Evolutionary conservation across 2,329 filamentous ascomycete genomes (phyloP).

Genomic region (Penicillium hesseltinei): DNA sequence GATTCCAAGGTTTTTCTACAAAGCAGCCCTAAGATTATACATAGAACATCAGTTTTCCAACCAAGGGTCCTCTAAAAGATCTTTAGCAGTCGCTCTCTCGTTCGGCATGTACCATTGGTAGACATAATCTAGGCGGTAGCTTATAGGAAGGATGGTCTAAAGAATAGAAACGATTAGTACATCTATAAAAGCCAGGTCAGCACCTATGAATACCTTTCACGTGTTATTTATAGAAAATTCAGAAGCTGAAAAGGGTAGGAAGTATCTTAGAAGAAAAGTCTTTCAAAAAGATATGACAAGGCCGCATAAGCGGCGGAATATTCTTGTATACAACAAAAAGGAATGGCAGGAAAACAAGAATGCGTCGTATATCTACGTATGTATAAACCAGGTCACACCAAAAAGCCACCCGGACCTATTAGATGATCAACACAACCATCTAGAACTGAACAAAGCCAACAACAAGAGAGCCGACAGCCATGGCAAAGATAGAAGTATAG

Average conservation of each 20-base stretch:
- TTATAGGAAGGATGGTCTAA: too few relatives aligned
- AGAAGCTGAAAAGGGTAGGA: too few relatives aligned
- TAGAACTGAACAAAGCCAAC: background rate
- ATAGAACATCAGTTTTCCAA: constrained; percentile 11
- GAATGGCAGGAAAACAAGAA: background rate
- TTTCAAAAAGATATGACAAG: background rate
- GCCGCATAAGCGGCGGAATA: background rate
- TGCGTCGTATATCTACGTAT: background rate
- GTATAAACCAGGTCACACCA: too few relatives aligned
- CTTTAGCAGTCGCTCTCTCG: constrained; percentile 35
- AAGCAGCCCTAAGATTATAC: background rate
- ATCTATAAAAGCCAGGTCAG: too few relatives aligned
- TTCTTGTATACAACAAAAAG: background rate
- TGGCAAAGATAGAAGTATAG: constrained; percentile 11
- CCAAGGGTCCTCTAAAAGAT: constrained; percentile 39
- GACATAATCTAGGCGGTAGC: too few relatives aligned
- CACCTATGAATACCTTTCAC: too few relatives aligned
- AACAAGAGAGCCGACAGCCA: background rate
- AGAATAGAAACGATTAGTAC: too few relatives aligned
- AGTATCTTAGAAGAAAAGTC: background rate
- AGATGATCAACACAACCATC: background rate
- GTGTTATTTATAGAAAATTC: too few relatives aligned
- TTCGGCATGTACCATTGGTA: constrained; percentile 23
- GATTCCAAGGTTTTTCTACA: background rate
- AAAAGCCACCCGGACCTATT: background rate